Evolutionary conservation across 2,329 filamentous ascomycete species (phyloP).

Genomic region (Emmonsiellopsis sp.): DNA sequence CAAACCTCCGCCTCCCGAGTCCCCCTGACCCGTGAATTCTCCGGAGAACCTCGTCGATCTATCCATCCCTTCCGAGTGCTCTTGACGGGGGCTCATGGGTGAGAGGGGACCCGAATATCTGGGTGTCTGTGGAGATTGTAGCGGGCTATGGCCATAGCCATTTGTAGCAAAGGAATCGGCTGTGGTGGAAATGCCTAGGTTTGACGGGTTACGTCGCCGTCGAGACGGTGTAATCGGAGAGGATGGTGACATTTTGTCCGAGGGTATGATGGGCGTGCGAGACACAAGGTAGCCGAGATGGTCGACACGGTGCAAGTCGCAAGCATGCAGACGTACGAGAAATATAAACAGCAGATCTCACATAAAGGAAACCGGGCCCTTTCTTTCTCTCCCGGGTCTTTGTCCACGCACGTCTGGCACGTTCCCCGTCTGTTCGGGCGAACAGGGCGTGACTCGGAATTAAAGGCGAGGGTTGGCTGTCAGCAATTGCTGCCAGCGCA

Average conservation of each 20-base stretch:
- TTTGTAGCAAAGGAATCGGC: constrained; percentile 22
- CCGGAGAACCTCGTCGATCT: constrained; percentile 28
- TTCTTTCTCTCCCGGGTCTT: not conserved
- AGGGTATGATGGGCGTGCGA: not conserved
- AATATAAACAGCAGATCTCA: not conserved
- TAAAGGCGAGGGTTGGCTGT: not conserved
- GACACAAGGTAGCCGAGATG: constrained; percentile 21
- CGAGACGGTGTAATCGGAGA: constrained; percentile 24
- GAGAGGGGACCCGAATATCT: constrained; percentile 29
- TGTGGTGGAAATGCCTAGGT: constrained; percentile 28
- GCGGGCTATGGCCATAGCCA: constrained; percentile 23
- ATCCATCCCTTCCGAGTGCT: constrained; percentile 26
- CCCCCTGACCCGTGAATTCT: constrained; percentile 25
- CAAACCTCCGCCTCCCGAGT: constrained; percentile 37
- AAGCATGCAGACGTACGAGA: not conserved
- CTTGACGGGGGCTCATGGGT: constrained; percentile 27
- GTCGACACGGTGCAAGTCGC: constrained; percentile 16
- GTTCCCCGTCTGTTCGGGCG: not conserved
- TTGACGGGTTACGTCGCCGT: constrained; percentile 28
- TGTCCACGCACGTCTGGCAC: not conserved
- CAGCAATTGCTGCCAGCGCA: not conserved
- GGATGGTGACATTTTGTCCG: constrained; percentile 17
- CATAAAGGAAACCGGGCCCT: not conserved
- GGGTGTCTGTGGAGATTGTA: constrained; percentile 25
- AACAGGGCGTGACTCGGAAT: not conserved